Conservation (phyloP, 371 early-diverging fungal genomes). For the Circinella minor region DNA sequence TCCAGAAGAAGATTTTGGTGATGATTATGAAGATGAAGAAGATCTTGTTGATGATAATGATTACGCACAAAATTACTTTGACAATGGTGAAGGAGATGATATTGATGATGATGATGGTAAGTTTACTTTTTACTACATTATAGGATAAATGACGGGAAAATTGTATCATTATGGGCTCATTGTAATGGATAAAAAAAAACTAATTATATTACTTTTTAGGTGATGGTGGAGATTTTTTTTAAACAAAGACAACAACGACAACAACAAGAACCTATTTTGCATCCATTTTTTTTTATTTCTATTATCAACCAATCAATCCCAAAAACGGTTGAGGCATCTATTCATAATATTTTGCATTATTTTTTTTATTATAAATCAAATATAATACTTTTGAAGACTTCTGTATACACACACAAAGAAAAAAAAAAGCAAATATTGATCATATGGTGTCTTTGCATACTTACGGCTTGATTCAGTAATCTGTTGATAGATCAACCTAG, state of each 20-base stretch:
- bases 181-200: neutral
- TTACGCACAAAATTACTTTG: slow-evolving; percentile 60
- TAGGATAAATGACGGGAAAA: too few species aligned
- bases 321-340: too few species aligned
- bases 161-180: too few species aligned
- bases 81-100: slow-evolving; percentile 58
- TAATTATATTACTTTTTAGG: slow-evolving; percentile 5
- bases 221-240: slow-evolving; percentile 18
- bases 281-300: neutral
- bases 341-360: too few species aligned
- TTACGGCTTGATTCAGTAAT: too few species aligned
- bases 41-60: slow-evolving; percentile 57
- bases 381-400: too few species aligned
- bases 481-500: too few species aligned
- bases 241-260: neutral
- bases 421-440: too few species aligned
- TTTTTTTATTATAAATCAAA: too few species aligned
- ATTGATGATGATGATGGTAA: slow-evolving; percentile 52
- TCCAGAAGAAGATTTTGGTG: slow-evolving; percentile 24
- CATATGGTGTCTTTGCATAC: too few species aligned
- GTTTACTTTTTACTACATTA: neutral
- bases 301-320: too few species aligned
- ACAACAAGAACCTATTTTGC: neutral
- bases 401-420: too few species aligned
- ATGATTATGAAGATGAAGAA: slow-evolving; percentile 58